Percentiles rank a stretch among this genome's conserved stretches.
Evolutionary conservation across 768 basidiomycete species (phyloP).

Genomic region (Mycena epipterygia): DNA sequence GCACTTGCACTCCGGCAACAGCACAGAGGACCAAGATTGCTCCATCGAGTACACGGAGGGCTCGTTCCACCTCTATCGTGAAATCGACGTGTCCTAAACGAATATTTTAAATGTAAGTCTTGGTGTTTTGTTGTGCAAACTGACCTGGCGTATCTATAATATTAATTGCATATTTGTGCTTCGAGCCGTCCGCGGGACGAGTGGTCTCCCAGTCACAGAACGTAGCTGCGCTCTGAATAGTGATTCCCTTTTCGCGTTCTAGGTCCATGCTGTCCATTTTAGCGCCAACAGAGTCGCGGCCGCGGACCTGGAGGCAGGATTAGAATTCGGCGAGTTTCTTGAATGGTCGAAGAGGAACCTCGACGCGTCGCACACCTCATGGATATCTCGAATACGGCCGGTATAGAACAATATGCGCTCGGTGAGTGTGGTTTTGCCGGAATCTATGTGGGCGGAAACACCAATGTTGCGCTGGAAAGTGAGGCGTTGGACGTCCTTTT

Average conservation of each 20-base stretch:
- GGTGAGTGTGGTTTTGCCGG: slow-evolving; percentile 97
- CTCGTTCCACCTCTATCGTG: slow-evolving; percentile 98
- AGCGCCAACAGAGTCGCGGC: slow-evolving; percentile 95
- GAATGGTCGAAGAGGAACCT: slow-evolving; percentile 31
- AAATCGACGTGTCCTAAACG: slow-evolving; percentile 97
- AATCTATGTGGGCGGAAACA: slow-evolving; percentile 95
- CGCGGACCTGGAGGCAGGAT: slow-evolving; percentile 76
- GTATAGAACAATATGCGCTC: slow-evolving; percentile 98
- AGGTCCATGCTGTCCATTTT: slow-evolving; percentile 99
- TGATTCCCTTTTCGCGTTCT: slow-evolving; percentile 98
- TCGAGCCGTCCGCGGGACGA: slow-evolving; percentile 68
- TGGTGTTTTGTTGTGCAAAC: background rate
- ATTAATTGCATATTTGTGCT: slow-evolving; percentile 92
- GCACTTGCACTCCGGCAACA: slow-evolving; percentile 94
- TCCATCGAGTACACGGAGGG: slow-evolving; percentile 95
- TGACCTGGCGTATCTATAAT: slow-evolving; percentile 97
- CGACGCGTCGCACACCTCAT: slow-evolving; percentile 78
- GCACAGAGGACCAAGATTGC: slow-evolving; percentile 97
- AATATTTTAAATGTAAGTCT: background rate
- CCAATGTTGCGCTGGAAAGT: slow-evolving; percentile 93
- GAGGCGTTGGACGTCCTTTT: slow-evolving; percentile 76
- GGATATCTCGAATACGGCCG: slow-evolving; percentile 94
- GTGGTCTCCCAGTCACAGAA: slow-evolving; percentile 96
- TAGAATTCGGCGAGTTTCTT: slow-evolving; percentile 6
- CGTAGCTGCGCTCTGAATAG: slow-evolving; percentile 98